Base-by-base conservation (phyloP, 805 yeast species). In the Lipomyces spencermartinsiae region DNA sequence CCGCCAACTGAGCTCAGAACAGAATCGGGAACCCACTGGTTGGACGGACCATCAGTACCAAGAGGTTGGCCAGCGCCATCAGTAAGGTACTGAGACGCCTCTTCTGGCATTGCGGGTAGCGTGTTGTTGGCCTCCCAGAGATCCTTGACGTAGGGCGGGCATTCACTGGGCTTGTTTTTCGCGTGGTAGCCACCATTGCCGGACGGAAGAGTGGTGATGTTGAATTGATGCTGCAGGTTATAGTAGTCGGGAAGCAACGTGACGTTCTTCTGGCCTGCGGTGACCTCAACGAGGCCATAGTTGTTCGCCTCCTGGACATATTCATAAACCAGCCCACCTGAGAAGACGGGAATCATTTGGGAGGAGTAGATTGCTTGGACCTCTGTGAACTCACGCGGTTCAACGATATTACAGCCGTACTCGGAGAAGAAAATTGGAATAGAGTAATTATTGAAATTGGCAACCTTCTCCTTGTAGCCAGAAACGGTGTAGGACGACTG, bases 321-420 rank as follows among this genome's bases (percentile, higher is more conserved):
- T 80, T 93, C 97, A 80, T 93, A 93, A n/a, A 93, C 97, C 68
- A 93, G 84, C 14, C 97, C 97, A 73, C 98, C 98, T 61, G 93
- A 86, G 75, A 93, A 87, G 34, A 71, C 74, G 19, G 70, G 72
- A 66, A 66, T 69, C 74, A 64, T 70, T 62, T 34, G 51, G 31
- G 33, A 14, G 29, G 61, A 87, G 77, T 80, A 94, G 84, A 22
- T 92, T 87, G 60, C 87, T 89, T 75, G 67, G 65, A 94, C 89
- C 79, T 93, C 97, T 63, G 88, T 88, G 81, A 93, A 94, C 14
- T 92, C 87, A 82, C 98, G 88, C 73, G 97, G 97, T 82, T 81
- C 63, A 56, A 71, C 74, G 16, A 81, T 83, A 81, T 91, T 93
- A 82, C 98, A 94, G 68, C 98, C 98, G 77, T 87, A 92, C 81